Base-by-base conservation (phyloP, 1,284 basidiomycete genomes). In the Microstroma glucosiphilum region DNA sequence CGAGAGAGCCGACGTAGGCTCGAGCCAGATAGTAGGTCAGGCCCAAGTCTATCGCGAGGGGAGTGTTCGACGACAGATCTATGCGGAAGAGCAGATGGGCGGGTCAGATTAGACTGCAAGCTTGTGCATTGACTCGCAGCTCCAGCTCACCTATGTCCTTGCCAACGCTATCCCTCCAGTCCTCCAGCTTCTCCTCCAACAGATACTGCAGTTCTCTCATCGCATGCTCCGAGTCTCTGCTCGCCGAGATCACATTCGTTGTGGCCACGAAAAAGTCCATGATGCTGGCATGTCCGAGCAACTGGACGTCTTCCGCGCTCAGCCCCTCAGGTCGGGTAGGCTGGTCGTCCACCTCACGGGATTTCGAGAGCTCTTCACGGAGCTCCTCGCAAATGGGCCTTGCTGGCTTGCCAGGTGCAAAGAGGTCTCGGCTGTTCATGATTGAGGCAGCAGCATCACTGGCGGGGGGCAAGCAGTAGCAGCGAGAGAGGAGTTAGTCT, bases 361-460 rank as follows among this genome's bases (percentile, higher is more conserved):
- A 3, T 48, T 17, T 17, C 6, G 17, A n/a, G 43, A 48, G 17
- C 43, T 15, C 51, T 12, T 23, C 46, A 12, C 46, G 46, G n/a
- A 54, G 21, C 13, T 19, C 25, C 51, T 54, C 51, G 51, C 51
- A 54, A 54, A 23, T 23, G 7, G 19, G 21, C 8, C 25, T 21
- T 13, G 73, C 71, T 11, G 61, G 57, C 56, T 59, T 60, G 8
- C 61, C 66, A 3, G 73, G 70, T 21, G 68, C 66, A 30, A 73
- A 46, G 42, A 62, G 66, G 1, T 68, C 66, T 53, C 66, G 61
- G 53, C 73, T 67, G 40, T 68, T 60, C 58, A 75, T 68, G 55
- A 70, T 67, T n/a, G 68, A 65, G 49, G 73, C 72, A 40, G 72
- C 70, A 12, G 67, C 71, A 61, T 76, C 73, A n/a, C n/a, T n/a